Percentiles rank a stretch among this genome's conserved stretches.
phyloP scores from a whole-genome alignment of 2,329 filamentous ascomycete species.

The Fusarium sp. region DNA sequence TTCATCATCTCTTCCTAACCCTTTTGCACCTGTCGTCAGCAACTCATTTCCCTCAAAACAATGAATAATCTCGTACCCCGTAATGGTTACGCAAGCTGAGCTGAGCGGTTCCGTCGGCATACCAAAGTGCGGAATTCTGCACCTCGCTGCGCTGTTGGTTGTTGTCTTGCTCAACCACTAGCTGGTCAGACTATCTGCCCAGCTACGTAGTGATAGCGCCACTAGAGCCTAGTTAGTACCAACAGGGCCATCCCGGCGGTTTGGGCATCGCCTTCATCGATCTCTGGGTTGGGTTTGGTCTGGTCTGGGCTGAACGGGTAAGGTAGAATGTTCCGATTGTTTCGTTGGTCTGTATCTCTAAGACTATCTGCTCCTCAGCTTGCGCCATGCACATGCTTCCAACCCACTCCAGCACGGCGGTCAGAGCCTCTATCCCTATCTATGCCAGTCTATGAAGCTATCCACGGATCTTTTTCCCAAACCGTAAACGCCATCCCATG shows the following conservation, averaged over 20 bases:
- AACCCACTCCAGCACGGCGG: background rate
- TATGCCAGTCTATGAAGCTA: conserved; percentile 6
- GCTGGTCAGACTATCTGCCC: background rate
- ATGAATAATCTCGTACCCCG: background rate
- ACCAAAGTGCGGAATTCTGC: background rate
- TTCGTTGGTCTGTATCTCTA: background rate
- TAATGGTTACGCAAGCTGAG: background rate
- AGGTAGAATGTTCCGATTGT: background rate
- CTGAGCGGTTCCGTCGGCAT: conserved; percentile 1
- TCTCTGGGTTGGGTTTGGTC: background rate
- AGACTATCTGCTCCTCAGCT: background rate
- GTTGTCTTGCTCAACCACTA: background rate
- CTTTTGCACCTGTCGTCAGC: background rate
- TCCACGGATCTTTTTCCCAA: conserved; percentile 1
- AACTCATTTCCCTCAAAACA: background rate
- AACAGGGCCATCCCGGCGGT: background rate
- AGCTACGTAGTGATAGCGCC: background rate
- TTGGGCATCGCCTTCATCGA: background rate
- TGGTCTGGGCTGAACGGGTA: background rate
- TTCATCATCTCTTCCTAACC: background rate
- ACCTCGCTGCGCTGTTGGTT: background rate
- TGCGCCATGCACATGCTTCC: background rate
- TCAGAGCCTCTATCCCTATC: background rate
- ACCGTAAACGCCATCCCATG: conserved; percentile 7
- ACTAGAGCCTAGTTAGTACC: background rate